phyloP scores from a whole-genome alignment of 805 yeast species.

The Zygosaccharomyces siamensis region DNA sequence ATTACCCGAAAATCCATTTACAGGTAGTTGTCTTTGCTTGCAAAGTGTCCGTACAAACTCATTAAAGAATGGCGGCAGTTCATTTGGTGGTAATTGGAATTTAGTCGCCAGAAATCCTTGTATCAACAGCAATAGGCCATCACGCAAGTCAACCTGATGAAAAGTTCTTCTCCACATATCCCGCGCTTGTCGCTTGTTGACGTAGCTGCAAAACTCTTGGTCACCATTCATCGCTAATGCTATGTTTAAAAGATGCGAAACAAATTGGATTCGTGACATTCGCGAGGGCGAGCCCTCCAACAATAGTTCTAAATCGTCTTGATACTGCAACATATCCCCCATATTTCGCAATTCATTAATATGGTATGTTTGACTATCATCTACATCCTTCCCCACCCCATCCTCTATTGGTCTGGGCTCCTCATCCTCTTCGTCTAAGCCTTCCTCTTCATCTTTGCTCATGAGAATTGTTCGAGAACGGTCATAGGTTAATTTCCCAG shows the following conservation, averaged over 20 bases:
- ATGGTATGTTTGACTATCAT: constrained; percentile 15
- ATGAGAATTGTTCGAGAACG: constrained; percentile 22
- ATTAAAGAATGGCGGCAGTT: constrained; percentile 7
- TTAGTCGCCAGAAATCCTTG: constrained; percentile 16
- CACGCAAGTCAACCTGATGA: background rate
- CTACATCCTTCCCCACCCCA: constrained; percentile 2
- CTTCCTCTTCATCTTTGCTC: constrained; percentile 12
- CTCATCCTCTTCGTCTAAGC: constrained; percentile 12
- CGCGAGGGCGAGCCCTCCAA: constrained; percentile 15
- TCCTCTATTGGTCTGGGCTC: background rate
- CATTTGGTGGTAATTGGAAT: constrained; percentile 6
- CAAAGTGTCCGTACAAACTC: constrained; percentile 4
- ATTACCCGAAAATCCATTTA: constrained; percentile 1
- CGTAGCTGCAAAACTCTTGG: constrained; percentile 15
- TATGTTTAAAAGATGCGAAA: constrained; percentile 24
- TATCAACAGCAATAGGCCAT: constrained; percentile 13
- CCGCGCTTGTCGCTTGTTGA: constrained; percentile 14
- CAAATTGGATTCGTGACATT: constrained; percentile 4
- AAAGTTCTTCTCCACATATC: constrained; percentile 27
- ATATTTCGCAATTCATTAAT: constrained; percentile 29
- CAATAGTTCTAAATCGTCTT: constrained; percentile 37
- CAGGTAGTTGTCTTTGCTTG: constrained; percentile 5
- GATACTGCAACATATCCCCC: constrained; percentile 35
- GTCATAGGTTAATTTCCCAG: constrained; percentile 17
- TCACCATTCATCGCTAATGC: constrained; percentile 20